These are phyloP conservation scores for Patellifolia procumbens DNA, from an alignment of 179 eudicot genomes.

Conservation along the genomic window DNA sequence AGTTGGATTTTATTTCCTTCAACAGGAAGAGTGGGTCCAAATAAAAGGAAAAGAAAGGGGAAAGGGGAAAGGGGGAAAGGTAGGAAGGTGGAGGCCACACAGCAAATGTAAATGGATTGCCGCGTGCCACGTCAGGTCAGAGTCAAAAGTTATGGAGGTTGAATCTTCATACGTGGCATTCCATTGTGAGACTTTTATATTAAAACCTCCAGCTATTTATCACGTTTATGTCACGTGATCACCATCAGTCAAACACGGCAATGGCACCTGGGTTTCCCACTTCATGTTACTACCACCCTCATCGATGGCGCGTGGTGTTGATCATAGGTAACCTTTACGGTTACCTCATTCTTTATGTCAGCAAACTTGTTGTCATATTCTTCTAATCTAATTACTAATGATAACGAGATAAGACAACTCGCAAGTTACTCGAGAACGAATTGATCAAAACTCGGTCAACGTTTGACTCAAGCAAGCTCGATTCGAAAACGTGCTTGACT, in stretches of 20 bases:
- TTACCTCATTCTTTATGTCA: slow-evolving; percentile 11
- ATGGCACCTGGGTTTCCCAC: slow-evolving; percentile 13
- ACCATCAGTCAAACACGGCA: slow-evolving; percentile 29
- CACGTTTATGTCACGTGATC: slow-evolving; percentile 32
- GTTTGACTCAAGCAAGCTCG: too few species aligned
- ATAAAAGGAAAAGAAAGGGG: not conserved
- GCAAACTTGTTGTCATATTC: not conserved
- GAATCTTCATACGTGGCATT: slow-evolving; percentile 27
- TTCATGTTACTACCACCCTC: not conserved
- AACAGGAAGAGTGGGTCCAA: not conserved
- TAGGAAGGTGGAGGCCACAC: not conserved
- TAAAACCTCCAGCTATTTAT: not conserved
- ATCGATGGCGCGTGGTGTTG: slow-evolving; percentile 1
- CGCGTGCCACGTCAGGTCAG: slow-evolving; percentile 36
- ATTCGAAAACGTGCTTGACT: too few species aligned
- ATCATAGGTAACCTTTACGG: not conserved
- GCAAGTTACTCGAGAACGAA: too few species aligned
- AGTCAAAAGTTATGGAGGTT: slow-evolving; percentile 21
- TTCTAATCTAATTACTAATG: too few species aligned
- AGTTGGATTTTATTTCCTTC: too few species aligned
- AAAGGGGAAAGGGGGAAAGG: slow-evolving; percentile 3
- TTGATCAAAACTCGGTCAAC: too few species aligned
- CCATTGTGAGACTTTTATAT: slow-evolving; percentile 12
- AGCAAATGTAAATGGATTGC: not conserved
- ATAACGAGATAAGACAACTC: too few species aligned